Evolutionary conservation across 768 basidiomycete genomes (phyloP), one percentile per base, ranked within the genome.

Genomic region (Scleroderma bovista): DNA sequence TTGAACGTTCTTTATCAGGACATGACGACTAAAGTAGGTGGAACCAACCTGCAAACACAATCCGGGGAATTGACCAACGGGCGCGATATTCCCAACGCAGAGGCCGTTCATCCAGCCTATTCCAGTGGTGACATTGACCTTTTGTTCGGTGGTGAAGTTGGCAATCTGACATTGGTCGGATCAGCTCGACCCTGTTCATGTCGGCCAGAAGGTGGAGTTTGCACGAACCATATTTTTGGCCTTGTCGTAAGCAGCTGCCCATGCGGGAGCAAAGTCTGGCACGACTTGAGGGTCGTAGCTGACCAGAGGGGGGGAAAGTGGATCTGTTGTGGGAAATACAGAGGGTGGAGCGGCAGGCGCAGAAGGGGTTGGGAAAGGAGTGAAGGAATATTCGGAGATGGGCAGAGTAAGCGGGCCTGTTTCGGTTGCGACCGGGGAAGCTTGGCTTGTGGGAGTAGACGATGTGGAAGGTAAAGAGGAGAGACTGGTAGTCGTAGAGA

Each of bases 31-130:
- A 13, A 1, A 7, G 24, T 9, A 17, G 44, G 9, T 39, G 20
- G 7, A 24, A 56, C 70, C 1, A 19, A 79, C 82, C 68, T 88
- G 81, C 19, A 90, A 75, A 63, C 87, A 89, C 16, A 88, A 68
- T 22, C 87, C 85, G 0, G 83, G 83, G 66, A 78, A 88, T 10
- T 63, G 58, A 12, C 63, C 72, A 15, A 85, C 71, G 0, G 75
- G 43, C 3, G 81, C 71, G 8, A 76, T 86, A 57, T 87, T 87
- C 12, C 81, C 88, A 12, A 89, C 84, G 61, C 88, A 90, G 2
- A 72, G 76, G 1, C 86, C 86, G 47, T 65, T 67, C 60, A 62
- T 51, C 67, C 67, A 67, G 9, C 68, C 68, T 1, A 84, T 75
- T 36, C 86, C 86, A 6, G 85, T 88, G 11, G 75, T 74, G 4